Evolutionary conservation across 495 filamentous ascomycete species (phyloP).

Genomic region (Trichocladium antarcticum): DNA sequence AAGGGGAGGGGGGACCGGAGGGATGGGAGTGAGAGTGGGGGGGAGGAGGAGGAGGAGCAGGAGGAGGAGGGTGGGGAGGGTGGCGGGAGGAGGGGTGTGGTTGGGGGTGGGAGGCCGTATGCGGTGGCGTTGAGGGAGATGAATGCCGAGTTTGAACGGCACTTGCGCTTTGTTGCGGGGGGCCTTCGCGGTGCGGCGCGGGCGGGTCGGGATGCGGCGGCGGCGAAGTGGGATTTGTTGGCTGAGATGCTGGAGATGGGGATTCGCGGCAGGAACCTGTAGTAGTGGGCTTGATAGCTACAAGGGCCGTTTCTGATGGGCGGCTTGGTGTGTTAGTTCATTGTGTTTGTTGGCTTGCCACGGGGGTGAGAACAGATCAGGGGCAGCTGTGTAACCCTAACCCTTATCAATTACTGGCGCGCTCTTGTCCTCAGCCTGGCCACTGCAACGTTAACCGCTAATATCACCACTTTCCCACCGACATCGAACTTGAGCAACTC

Average conservation of each 20-base stretch:
- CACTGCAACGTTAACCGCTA: not conserved
- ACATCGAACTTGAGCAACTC: not conserved
- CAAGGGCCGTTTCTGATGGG: no score
- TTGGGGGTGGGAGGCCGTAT: constrained; percentile 23
- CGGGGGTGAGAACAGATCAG: not conserved
- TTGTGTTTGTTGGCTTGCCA: not conserved
- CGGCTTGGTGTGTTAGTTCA: no score
- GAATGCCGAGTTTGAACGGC: constrained; percentile 38
- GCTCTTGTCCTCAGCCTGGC: not conserved
- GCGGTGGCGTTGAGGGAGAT: constrained; percentile 33
- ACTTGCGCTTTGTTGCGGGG: constrained; percentile 43
- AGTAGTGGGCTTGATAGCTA: not conserved
- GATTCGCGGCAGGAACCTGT: constrained; percentile 18
- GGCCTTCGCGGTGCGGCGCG: constrained; percentile 48
- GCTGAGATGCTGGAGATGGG: constrained; percentile 49
- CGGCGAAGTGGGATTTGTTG: constrained; percentile 46
- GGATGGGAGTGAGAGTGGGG: constrained; percentile 15
- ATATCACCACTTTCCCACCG: no score
- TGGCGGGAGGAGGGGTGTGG: not conserved
- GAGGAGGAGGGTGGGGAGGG: constrained; percentile 17
- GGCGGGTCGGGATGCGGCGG: constrained; percentile 41
- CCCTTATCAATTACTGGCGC: not conserved
- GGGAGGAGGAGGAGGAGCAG: constrained; percentile 30
- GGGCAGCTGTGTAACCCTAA: not conserved
- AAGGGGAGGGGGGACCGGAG: constrained; percentile 3